Evolutionary conservation across 345 rosid genomes (phyloP).

Genomic region (Physaria fendleri): DNA sequence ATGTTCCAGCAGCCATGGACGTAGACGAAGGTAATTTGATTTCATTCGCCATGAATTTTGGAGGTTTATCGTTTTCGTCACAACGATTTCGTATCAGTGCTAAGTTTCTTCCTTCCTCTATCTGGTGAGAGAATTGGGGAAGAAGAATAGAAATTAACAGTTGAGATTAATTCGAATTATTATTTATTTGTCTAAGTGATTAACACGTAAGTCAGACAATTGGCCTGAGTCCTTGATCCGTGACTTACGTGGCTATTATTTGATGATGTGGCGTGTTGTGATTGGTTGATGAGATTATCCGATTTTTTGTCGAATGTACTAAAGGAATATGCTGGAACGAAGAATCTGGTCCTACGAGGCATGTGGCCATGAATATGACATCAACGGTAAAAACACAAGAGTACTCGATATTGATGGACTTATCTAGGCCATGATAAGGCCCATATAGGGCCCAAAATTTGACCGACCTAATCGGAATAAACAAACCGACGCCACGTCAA

Average conservation of each 20-base stretch:
- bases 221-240: conserved; percentile 1
- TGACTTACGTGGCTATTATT: conserved; percentile 6
- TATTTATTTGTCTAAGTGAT: background rate
- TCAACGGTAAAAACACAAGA: background rate
- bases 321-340: conserved; percentile 24
- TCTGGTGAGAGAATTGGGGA: conserved; percentile 1
- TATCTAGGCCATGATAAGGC: background rate
- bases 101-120: conserved; percentile 4
- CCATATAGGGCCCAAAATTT: background rate
- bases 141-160: conserved; percentile 30
- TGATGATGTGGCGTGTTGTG: background rate
- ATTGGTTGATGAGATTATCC: conserved; percentile 24
- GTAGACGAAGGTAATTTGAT: conserved; percentile 30
- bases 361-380: conserved; percentile 15
- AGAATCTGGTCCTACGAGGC: conserved; percentile 15
- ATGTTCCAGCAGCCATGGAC: background rate
- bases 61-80: conserved; percentile 25
- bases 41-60: conserved; percentile 42
- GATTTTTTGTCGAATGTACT: background rate
- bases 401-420: background rate
- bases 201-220: conserved; percentile 42
- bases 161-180: conserved; percentile 18
- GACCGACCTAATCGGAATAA: conserved; percentile 12
- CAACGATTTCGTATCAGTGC: conserved; percentile 19
- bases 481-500: background rate